A percentile compares a stretch with the other conserved stretches of the same genome.
Conservation (phyloP, 306 rosid genomes). For the Sesbania bispinosa region DNA sequence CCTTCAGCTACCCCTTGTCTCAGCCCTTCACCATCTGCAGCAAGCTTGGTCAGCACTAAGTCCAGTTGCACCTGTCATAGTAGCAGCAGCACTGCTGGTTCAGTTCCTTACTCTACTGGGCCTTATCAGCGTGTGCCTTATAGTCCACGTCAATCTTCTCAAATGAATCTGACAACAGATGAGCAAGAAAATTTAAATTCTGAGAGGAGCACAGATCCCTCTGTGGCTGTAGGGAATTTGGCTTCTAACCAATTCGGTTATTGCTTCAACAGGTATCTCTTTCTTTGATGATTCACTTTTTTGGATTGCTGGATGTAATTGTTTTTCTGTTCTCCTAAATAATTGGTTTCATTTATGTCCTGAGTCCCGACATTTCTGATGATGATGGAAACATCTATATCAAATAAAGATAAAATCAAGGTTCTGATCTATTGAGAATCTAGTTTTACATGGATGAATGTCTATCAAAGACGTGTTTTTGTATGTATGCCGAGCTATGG, state of each 20-base stretch:
- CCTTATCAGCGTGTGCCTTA: slow-evolving; percentile 69
- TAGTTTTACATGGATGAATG: slow-evolving; percentile 7
- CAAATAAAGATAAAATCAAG: not conserved
- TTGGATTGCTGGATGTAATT: not conserved
- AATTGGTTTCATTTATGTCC: not conserved
- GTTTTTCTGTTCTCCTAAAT: not conserved
- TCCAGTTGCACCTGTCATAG: slow-evolving; percentile 81
- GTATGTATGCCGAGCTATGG: slow-evolving; percentile 6
- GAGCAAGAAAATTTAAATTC: slow-evolving; percentile 45
- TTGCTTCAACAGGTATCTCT: slow-evolving; percentile 58
- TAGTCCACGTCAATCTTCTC: slow-evolving; percentile 56
- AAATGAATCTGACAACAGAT: slow-evolving; percentile 40
- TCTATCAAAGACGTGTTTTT: slow-evolving; percentile 3
- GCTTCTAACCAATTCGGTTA: slow-evolving; percentile 55
- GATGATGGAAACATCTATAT: not conserved
- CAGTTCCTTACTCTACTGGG: slow-evolving; percentile 63
- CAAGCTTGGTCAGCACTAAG: slow-evolving; percentile 75
- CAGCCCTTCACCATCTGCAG: slow-evolving; percentile 65
- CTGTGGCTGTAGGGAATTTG: slow-evolving; percentile 43
- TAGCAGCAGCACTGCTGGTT: slow-evolving; percentile 77
- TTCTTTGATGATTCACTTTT: slow-evolving; percentile 16
- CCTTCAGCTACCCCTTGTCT: slow-evolving; percentile 49
- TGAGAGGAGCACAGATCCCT: slow-evolving; percentile 39
- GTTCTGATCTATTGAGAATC: slow-evolving; percentile 13
- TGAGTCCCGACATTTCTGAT: slow-evolving; percentile 24